phyloP scores from a whole-genome alignment of 202 grass and related monocot genomes.

The Zoysia matrella region DNA sequence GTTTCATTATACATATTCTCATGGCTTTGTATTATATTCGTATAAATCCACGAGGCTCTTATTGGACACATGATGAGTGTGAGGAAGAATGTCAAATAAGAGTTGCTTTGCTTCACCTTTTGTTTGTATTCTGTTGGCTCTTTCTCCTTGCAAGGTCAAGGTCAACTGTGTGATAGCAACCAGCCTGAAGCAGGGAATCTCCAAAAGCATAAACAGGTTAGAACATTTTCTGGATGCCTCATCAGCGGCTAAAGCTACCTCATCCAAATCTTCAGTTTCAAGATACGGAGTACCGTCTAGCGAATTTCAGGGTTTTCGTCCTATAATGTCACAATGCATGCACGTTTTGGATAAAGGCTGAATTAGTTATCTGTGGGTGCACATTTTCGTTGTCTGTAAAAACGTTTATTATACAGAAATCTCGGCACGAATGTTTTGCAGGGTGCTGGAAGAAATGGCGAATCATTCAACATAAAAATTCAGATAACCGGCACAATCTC shows the following conservation, averaged over 20 bases:
- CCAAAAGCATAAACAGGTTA: conserved; percentile 36
- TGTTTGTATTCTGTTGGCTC: conserved; percentile 34
- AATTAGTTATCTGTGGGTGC: background rate
- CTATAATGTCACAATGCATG: background rate
- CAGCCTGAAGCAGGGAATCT: conserved; percentile 42
- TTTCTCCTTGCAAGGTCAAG: background rate
- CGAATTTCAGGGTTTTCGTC: background rate
- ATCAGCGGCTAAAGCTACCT: conserved; percentile 19
- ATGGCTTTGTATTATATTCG: too few relatives aligned
- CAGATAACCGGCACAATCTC: background rate
- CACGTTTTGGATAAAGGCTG: background rate
- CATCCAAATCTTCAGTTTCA: conserved; percentile 57
- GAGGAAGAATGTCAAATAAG: conserved; percentile 42
- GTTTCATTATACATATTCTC: too few relatives aligned
- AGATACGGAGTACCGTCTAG: conserved; percentile 24
- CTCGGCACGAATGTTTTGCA: conserved; percentile 9
- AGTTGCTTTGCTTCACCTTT: conserved; percentile 1
- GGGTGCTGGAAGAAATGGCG: background rate
- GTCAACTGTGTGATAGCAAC: conserved; percentile 34
- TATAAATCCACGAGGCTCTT: too few relatives aligned
- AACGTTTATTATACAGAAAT: background rate
- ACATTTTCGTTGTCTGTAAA: background rate
- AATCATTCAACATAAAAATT: conserved; percentile 32
- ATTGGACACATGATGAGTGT: background rate
- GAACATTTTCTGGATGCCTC: conserved; percentile 39